Base-by-base conservation (phyloP, 2,329 filamentous ascomycete species). In the Talaromyces islandicus region DNA sequence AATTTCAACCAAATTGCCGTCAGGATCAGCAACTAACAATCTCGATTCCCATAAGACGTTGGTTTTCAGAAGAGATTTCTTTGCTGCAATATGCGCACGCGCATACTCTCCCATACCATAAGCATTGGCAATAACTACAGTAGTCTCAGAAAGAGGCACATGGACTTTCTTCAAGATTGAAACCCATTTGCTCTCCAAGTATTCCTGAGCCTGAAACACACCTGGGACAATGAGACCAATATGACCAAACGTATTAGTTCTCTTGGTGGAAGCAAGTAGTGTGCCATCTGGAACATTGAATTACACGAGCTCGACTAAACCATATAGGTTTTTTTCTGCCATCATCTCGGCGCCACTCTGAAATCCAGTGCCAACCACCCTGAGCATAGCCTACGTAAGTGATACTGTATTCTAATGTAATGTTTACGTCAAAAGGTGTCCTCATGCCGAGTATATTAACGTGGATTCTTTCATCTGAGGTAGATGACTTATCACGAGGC, bases 301-400 rank as follows among this genome's bases (percentile, higher is more conserved):
- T 48, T 67, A 60, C 17, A 72, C 58, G 11, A 77, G 62, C 65
- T 75, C 73, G 2, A 76, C 54, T 29, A 75, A 24, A 21, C 43
- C 43, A 12, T 48, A 48, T 21, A 48, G 21, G 4, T 48, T 48
- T 68, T 76, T 75, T 46, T 74, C 66, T 7, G 68, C 64, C 21
- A 63, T 56, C 50, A 76, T 63, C 62, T 76, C 72, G 6, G 57
- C 64, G 19, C 68, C 67, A 2, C 70, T 74, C 64, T 76, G 73
- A 58, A 69, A 75, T 11, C 70, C 74, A 4, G 70, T 73, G 24
- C 75, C 75, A 66, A n/a, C 75, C 73, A 56, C 72, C 75, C 46
- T 73, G 70, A 29, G 68, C 64, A 60, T 75, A 71, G 43, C 67
- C 71, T 65, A 77, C 67, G 64, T 76, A 77, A 48, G 69, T 70